Base-by-base conservation (phyloP, 2,329 filamentous ascomycete genomes). In the Diaporthe aspalathi region DNA sequence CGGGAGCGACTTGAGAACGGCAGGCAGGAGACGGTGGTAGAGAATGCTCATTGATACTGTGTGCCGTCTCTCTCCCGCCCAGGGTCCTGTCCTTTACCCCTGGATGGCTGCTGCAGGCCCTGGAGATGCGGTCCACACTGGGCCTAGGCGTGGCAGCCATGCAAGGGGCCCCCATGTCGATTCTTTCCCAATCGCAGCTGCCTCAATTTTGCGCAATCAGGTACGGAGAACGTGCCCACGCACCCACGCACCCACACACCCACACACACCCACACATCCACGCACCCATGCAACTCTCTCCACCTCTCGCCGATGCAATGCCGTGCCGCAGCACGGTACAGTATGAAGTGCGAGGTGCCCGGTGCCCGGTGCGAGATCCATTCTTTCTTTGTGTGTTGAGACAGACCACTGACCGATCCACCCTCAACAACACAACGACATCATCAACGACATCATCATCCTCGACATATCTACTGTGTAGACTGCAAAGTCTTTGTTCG, bases 151-250 rank as follows among this genome's bases (percentile, higher is more conserved):
- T 68, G 43, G 32, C 43, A 60, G 45, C 45, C n/a, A 68, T 32
- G 67, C 67, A 68, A 60, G 67, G 66, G 67, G 53, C 45, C n/a
- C n/a, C 67, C 67, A 38, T 60, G 67, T 50, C 67, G 35, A 56
- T 45, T 45, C 22, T 45, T 68, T 47, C 47, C 66, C 53, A n/a
- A 50, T 49, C 32, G 52, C 43, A 60, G 27, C 53, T 43, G 35
- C 45, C 43, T 68, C 40, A 50, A 29, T 68, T 60, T 68, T 68
- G 54, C 53, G 53, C 53, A 49, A 38, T 68, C 66, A 57, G 52
- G 40, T 47, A 45, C 65, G 40, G 6, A 38, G n/a, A n/a, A n/a
- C n/a, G n/a, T 47, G 52, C 66, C 66, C 66, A 68, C 43, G 17
- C 32, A 32, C 32, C 32, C 32, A 32, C 32, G 32, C 32, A 32